phyloP scores from a whole-genome alignment of 345 rosid species.

The Eucalyptus polyanthemos region DNA sequence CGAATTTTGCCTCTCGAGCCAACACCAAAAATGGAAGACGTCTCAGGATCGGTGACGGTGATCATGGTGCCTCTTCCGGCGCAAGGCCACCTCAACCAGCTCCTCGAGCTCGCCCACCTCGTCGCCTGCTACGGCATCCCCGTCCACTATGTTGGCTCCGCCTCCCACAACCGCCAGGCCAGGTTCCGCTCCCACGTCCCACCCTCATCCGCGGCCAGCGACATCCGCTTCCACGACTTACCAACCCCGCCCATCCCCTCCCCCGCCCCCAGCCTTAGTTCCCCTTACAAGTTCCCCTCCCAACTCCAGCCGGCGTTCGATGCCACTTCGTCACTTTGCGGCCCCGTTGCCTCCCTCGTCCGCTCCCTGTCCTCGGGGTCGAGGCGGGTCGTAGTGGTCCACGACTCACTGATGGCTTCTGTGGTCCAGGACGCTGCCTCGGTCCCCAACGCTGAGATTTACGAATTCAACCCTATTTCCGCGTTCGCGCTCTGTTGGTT shows the following conservation, averaged over 20 bases:
- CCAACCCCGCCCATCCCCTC: slow-evolving; percentile 1
- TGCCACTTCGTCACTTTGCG: background rate
- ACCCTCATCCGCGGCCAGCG: background rate
- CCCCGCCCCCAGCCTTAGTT: background rate
- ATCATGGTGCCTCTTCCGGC: slow-evolving; percentile 10
- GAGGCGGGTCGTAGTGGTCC: background rate
- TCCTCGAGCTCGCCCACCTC: slow-evolving; percentile 2
- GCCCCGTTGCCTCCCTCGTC: background rate
- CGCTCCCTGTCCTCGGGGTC: background rate
- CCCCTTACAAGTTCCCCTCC: slow-evolving; percentile 5
- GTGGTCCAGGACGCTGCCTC: background rate
- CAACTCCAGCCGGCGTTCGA: background rate
- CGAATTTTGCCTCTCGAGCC: background rate
- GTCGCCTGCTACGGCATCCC: slow-evolving; percentile 2
- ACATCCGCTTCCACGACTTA: slow-evolving; percentile 7
- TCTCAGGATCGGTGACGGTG: background rate
- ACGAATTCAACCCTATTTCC: background rate
- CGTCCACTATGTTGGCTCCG: slow-evolving; percentile 1
- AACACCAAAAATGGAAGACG: background rate
- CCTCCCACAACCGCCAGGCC: slow-evolving; percentile 6
- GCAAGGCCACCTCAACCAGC: slow-evolving; percentile 12
- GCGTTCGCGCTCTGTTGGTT: slow-evolving; percentile 1
- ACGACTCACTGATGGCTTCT: slow-evolving; percentile 3
- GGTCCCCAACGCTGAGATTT: background rate
- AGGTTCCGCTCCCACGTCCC: background rate